Evolutionary conservation across 306 rosid genomes (phyloP).

Genomic region (Rubus parviflorus): DNA sequence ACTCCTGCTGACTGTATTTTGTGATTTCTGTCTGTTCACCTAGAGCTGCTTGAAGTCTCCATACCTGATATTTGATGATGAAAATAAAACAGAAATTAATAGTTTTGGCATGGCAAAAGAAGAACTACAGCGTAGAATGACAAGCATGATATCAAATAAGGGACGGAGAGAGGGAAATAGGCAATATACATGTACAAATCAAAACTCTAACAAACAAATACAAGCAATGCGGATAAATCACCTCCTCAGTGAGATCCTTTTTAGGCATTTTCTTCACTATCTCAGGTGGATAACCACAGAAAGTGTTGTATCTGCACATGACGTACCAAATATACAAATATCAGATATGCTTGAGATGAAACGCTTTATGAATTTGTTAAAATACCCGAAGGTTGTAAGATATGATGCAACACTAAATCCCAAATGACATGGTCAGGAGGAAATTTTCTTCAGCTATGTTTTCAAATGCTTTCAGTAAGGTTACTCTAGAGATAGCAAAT

Average conservation of each 20-base stretch:
- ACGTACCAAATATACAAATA: conserved; percentile 32
- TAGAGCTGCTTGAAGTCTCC: conserved; percentile 98
- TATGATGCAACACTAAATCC: not conserved
- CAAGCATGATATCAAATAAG: not conserved
- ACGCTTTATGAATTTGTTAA: conserved; percentile 5
- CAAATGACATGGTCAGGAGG: not conserved
- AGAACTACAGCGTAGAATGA: not conserved
- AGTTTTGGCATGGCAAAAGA: not conserved
- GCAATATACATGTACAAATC: not conserved
- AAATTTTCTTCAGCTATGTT: not conserved
- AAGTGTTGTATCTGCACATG: conserved; percentile 81
- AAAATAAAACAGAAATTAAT: not conserved
- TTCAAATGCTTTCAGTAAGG: not conserved
- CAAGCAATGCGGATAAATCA: conserved; percentile 28
- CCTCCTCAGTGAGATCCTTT: conserved; percentile 99
- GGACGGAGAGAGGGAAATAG: not conserved
- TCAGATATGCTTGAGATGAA: conserved; percentile 20
- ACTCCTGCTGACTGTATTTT: conserved; percentile 89
- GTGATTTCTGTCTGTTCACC: conserved; percentile 96
- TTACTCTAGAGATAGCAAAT: not conserved
- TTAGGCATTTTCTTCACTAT: conserved; percentile 99
- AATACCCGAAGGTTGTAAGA: not conserved
- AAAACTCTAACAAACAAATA: not conserved
- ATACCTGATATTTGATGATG: conserved; percentile 52
- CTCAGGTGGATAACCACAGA: conserved; percentile 95